A percentile compares a stretch with the other conserved stretches of the same genome.
phyloP scores from a whole-genome alignment of 306 rosid genomes.

The Rosa persica region DNA sequence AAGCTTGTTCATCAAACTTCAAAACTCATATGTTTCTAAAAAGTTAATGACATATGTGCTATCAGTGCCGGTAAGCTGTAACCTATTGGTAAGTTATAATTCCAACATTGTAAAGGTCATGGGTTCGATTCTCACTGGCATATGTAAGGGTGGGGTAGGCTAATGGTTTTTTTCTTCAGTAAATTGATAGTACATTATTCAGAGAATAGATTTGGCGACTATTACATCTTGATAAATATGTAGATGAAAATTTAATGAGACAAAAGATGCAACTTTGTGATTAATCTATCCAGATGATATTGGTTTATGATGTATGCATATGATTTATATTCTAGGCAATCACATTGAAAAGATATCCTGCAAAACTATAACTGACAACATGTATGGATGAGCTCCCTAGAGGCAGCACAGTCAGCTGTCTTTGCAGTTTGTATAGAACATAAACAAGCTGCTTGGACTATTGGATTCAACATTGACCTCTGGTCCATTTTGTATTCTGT shows the following conservation, averaged over 20 bases:
- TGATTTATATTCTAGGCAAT: constrained; percentile 42
- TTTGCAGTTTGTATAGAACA: constrained; percentile 46
- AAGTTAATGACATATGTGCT: too few species aligned
- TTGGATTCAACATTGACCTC: constrained; percentile 64
- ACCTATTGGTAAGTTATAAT: too few species aligned
- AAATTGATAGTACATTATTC: neutral
- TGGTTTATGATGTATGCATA: neutral
- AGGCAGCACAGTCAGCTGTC: constrained; percentile 73
- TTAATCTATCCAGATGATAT: neutral
- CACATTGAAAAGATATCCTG: constrained; percentile 78
- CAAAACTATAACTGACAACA: constrained; percentile 65
- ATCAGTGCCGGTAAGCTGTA: too few species aligned
- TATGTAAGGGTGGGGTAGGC: too few species aligned
- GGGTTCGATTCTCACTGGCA: too few species aligned
- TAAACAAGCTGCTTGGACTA: constrained; percentile 57
- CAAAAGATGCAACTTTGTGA: neutral
- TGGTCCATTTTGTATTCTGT: constrained; percentile 72
- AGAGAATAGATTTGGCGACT: neutral
- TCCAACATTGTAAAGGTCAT: too few species aligned
- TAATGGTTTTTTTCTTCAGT: too few species aligned
- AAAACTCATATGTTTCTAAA: too few species aligned
- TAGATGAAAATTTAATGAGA: neutral
- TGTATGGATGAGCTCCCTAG: constrained; percentile 78
- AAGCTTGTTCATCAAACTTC: too few species aligned
- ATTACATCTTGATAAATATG: neutral